Percentiles rank a stretch among this genome's conserved stretches.
Conservation (phyloP, 2,329 filamentous ascomycete genomes). For the Colletotrichum sp. region DNA sequence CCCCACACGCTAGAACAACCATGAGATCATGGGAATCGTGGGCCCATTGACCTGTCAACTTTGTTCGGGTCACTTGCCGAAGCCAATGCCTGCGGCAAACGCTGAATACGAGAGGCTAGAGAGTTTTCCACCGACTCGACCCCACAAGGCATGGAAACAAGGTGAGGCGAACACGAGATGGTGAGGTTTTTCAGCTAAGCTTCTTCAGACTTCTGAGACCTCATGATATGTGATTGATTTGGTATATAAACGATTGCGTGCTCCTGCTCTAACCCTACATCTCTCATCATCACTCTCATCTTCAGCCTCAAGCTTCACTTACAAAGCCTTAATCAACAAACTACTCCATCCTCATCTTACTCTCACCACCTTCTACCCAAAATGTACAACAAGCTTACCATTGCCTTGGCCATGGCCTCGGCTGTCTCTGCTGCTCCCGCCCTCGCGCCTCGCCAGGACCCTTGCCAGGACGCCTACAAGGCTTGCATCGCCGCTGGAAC, state of each 20-base stretch:
- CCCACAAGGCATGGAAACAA: background rate
- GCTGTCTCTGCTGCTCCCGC: slow-evolving; percentile 5
- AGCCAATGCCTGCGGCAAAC: background rate
- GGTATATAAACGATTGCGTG: background rate
- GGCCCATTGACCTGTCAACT: slow-evolving; percentile 4
- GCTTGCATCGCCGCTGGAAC: slow-evolving; percentile 13
- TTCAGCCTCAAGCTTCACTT: background rate
- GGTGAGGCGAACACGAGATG: slow-evolving; percentile 13
- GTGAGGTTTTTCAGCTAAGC: background rate
- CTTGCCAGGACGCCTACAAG: slow-evolving; percentile 3
- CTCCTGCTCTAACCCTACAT: background rate
- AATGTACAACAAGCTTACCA: slow-evolving; percentile 8
- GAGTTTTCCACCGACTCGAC: background rate
- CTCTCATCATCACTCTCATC: background rate
- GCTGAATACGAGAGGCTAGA: slow-evolving; percentile 6
- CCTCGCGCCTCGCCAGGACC: background rate
- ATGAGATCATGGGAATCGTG: slow-evolving; percentile 11
- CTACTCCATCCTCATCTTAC: background rate
- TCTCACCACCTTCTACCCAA: background rate
- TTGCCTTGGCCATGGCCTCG: slow-evolving; percentile 15
- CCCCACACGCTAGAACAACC: background rate
- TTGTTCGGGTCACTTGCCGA: background rate
- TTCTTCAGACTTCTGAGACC: background rate
- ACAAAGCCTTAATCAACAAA: background rate
- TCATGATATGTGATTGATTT: background rate